These are phyloP conservation scores for Pichia sp. DNA, from an alignment of 1,139 yeast genomes.

Conservation along the genomic window DNA sequence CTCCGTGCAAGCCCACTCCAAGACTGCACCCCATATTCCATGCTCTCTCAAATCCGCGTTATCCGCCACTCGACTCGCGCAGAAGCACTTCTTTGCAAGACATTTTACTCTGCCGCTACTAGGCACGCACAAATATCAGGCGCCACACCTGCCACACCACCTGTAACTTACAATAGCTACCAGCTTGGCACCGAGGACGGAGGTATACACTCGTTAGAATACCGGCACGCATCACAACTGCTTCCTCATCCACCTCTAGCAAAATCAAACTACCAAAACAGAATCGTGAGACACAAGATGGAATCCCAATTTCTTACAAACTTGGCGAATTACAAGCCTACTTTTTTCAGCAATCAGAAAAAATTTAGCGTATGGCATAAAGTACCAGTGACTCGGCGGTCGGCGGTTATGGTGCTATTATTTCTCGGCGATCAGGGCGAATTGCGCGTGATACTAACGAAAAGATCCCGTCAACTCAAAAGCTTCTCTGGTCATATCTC, in stretches of 20 bases:
- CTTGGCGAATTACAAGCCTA: constrained; percentile 23
- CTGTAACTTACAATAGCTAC: too few species aligned
- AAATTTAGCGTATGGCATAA: constrained; percentile 47
- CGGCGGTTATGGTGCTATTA: constrained; percentile 67
- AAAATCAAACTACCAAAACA: constrained; percentile 10
- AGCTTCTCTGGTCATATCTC: constrained; percentile 85
- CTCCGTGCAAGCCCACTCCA: too few species aligned
- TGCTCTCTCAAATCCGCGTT: too few species aligned
- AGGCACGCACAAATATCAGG: too few species aligned
- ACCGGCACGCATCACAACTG: background rate
- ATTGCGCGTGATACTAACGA: constrained; percentile 67
- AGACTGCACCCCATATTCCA: too few species aligned
- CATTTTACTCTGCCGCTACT: too few species aligned
- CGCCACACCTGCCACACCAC: too few species aligned
- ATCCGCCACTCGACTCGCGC: too few species aligned
- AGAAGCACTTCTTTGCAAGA: too few species aligned
- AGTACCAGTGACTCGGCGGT: constrained; percentile 55
- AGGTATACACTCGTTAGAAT: too few species aligned
- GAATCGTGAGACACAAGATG: constrained; percentile 22
- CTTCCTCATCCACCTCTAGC: constrained; percentile 8
- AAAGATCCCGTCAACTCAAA: constrained; percentile 59
- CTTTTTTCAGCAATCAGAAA: constrained; percentile 19
- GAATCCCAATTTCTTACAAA: constrained; percentile 27
- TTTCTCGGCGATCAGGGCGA: constrained; percentile 70
- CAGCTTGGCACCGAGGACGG: too few species aligned